A percentile compares a stretch with the other conserved stretches of the same genome.
Evolutionary conservation across 169 alveolate genomes (phyloP).

Genomic region (Neospora caninum): DNA sequence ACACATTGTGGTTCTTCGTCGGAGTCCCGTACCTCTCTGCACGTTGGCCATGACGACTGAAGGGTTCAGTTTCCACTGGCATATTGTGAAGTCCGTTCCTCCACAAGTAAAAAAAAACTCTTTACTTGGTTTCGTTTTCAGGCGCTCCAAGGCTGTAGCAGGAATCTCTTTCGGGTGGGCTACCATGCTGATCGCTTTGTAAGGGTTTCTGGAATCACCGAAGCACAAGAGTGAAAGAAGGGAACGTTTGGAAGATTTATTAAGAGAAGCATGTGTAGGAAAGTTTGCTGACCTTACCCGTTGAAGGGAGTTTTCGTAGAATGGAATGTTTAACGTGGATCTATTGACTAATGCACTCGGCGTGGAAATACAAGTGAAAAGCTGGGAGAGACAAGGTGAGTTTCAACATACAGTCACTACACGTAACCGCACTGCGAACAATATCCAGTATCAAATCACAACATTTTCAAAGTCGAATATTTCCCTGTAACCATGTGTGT

Average conservation of each 20-base stretch:
- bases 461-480: too few species aligned
- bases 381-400: too few species aligned
- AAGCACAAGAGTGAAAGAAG: not conserved
- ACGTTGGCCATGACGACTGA: constrained; percentile 77
- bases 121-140: not conserved
- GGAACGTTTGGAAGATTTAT: not conserved
- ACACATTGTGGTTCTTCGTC: too few species aligned
- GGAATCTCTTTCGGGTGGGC: constrained; percentile 88
- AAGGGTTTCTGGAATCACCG: constrained; percentile 77
- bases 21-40: not conserved
- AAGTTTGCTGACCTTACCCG: too few species aligned
- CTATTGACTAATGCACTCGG: too few species aligned
- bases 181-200: constrained; percentile 86
- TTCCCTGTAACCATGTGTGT: too few species aligned
- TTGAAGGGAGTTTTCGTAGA: too few species aligned
- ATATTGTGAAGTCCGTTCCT: constrained; percentile 87
- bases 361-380: too few species aligned
- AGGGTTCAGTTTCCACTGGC: constrained; percentile 88
- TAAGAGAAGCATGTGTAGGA: not conserved
- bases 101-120: constrained; percentile 86
- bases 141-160: constrained; percentile 78
- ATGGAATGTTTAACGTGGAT: too few species aligned
- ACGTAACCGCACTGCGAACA: too few species aligned
- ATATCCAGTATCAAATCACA: too few species aligned
- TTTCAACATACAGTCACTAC: too few species aligned